Conservation (phyloP, 495 filamentous ascomycete species). For the Bacidia gigantensis region DNA sequence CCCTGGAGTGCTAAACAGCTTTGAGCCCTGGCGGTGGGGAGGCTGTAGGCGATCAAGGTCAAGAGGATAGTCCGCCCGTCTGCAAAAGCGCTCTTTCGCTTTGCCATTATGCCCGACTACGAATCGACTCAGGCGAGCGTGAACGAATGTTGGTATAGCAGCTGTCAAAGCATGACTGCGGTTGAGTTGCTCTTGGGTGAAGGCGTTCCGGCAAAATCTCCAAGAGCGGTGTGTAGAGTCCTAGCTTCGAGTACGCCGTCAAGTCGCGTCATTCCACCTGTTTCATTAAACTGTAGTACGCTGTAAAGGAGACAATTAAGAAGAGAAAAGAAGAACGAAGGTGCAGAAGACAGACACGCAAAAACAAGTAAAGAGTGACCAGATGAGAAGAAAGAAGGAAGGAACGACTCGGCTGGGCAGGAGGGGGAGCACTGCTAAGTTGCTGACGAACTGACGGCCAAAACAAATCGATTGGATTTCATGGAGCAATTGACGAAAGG, state of each 20-base stretch:
- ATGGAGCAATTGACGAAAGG: not conserved
- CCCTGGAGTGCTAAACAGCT: conserved; percentile 64
- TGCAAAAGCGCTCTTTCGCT: not conserved
- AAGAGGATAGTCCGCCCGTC: not conserved
- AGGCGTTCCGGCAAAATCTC: not conserved
- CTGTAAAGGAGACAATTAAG: not conserved
- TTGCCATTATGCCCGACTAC: not conserved
- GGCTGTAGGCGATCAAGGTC: not conserved
- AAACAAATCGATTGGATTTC: not conserved
- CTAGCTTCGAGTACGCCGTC: not conserved
- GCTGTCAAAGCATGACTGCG: too few relatives aligned
- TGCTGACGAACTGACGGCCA: too few relatives aligned
- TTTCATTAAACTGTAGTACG: not conserved
- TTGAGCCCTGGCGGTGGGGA: conserved; percentile 14
- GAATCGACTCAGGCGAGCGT: too few relatives aligned
- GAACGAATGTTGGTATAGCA: not conserved
- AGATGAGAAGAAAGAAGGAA: conserved; percentile 3
- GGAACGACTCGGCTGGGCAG: conserved; percentile 4
- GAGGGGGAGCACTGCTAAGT: not conserved
- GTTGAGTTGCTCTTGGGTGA: not conserved
- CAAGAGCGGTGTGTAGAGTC: not conserved
- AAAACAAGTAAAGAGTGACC: conserved; percentile 7
- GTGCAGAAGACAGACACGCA: conserved; percentile 3
- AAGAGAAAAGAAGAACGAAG: conserved; percentile 1
- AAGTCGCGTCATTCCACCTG: not conserved